A percentile compares a stretch with the other conserved stretches of the same genome.
These are phyloP conservation scores for Imleria badia DNA, from an alignment of 768 basidiomycete species.

Conservation along the genomic window DNA sequence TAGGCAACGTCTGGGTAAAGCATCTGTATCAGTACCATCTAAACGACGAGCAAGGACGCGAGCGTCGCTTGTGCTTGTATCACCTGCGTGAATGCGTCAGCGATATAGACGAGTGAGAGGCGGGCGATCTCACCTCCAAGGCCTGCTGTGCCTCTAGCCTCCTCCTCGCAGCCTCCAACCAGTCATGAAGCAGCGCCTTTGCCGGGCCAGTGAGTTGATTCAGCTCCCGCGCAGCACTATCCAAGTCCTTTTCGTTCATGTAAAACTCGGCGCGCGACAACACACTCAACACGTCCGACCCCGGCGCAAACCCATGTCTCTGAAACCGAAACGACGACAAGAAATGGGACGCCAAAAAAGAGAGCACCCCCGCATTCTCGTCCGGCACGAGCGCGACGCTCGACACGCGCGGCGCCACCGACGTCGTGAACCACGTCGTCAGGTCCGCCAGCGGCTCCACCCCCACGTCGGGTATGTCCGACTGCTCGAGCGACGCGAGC, in stretches of 20 bases:
- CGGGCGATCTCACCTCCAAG: slow-evolving; percentile 57
- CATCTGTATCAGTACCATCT: slow-evolving; percentile 30
- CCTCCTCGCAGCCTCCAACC: slow-evolving; percentile 86
- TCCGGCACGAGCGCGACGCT: slow-evolving; percentile 94
- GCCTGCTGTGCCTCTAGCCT: slow-evolving; percentile 92
- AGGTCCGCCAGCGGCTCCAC: slow-evolving; percentile 90
- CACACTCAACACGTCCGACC: slow-evolving; percentile 83
- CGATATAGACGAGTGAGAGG: neutral
- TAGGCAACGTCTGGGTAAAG: slow-evolving; percentile 5
- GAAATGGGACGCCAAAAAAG: slow-evolving; percentile 79
- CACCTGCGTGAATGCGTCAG: slow-evolving; percentile 47
- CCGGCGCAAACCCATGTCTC: slow-evolving; percentile 67
- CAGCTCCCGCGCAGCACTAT: slow-evolving; percentile 76
- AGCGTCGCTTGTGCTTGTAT: slow-evolving; percentile 84
- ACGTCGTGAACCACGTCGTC: slow-evolving; percentile 84
- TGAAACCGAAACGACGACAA: slow-evolving; percentile 78
- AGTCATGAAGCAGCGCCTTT: slow-evolving; percentile 73
- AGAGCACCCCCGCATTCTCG: slow-evolving; percentile 81
- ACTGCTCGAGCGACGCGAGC: slow-evolving; percentile 65
- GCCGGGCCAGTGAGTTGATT: slow-evolving; percentile 88
- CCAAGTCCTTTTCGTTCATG: slow-evolving; percentile 90
- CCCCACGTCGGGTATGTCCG: slow-evolving; percentile 73
- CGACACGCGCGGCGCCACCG: slow-evolving; percentile 80
- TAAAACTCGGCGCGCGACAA: slow-evolving; percentile 87
- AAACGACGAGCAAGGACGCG: slow-evolving; percentile 73